phyloP scores from a whole-genome alignment of 495 filamentous ascomycete genomes.

The Tuber melanosporum region DNA sequence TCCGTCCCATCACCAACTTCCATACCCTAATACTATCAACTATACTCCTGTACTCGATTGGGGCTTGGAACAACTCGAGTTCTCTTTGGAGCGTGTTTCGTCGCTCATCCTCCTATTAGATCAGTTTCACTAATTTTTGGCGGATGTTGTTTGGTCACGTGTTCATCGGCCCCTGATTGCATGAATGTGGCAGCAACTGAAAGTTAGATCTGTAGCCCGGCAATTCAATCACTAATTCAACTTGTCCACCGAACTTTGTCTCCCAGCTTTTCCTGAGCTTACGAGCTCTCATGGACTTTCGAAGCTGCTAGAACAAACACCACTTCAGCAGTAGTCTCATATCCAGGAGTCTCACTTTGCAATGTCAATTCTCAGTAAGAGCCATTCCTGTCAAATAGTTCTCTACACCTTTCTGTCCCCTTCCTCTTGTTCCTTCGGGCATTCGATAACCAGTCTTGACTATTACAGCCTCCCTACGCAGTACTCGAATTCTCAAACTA shows the following conservation, averaged over 20 bases:
- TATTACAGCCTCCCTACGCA: conserved; percentile 44
- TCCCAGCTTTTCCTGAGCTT: background rate
- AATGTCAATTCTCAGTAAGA: conserved; percentile 2
- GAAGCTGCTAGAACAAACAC: background rate
- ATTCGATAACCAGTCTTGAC: background rate
- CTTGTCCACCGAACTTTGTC: background rate
- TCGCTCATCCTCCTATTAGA: too few species aligned
- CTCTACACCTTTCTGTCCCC: background rate
- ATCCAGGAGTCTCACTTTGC: background rate
- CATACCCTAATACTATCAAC: too few species aligned
- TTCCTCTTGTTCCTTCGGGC: background rate
- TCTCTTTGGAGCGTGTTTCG: too few species aligned
- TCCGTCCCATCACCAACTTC: too few species aligned
- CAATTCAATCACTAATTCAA: background rate
- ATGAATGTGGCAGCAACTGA: background rate
- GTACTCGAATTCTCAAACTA: conserved; percentile 63
- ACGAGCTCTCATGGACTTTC: background rate
- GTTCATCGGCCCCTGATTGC: background rate
- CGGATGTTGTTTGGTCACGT: background rate
- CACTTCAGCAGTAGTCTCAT: background rate
- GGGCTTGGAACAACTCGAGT: too few species aligned
- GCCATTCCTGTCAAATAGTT: background rate
- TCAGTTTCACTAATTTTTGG: too few species aligned
- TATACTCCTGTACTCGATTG: too few species aligned
- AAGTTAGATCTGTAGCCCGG: background rate